phyloP scores from a whole-genome alignment of 805 yeast species.

The Nakazawaea siamensis region DNA sequence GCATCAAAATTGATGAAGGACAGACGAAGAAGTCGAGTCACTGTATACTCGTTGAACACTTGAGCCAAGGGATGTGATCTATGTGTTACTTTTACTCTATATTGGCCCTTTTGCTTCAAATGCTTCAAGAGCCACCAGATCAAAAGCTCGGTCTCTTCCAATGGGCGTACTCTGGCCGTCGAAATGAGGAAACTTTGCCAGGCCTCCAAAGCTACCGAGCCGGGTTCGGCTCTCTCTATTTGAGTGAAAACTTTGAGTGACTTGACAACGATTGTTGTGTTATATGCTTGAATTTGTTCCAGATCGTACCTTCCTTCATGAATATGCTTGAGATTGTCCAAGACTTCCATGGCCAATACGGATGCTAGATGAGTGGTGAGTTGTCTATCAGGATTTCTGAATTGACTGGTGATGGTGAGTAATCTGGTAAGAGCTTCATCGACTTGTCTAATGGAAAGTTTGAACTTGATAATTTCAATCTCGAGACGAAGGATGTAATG shows the following conservation, averaged over 20 bases:
- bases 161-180: constrained; percentile 10
- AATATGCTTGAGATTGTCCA: background rate
- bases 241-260: constrained; percentile 8
- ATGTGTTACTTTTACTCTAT: constrained; percentile 9
- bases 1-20: constrained; percentile 13
- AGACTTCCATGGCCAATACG: background rate
- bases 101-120: constrained; percentile 1
- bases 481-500: constrained; percentile 1
- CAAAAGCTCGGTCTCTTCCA: constrained; percentile 11
- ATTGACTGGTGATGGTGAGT: background rate
- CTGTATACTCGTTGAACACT: constrained; percentile 12
- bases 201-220: constrained; percentile 8
- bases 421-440: constrained; percentile 1
- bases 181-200: constrained; percentile 13
- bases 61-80: constrained; percentile 14
- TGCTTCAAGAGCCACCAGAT: constrained; percentile 10
- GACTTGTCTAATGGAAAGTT: constrained; percentile 3
- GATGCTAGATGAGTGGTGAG: background rate
- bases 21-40: constrained; percentile 13
- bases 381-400: background rate
- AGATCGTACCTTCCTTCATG: background rate
- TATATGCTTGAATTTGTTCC: background rate
- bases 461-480: constrained; percentile 2
- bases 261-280: background rate
- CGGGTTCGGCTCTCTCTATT: constrained; percentile 6